A percentile compares a stretch with the other conserved stretches of the same genome.
These are phyloP conservation scores for Trichoderma brevicompactum DNA, from an alignment of 2,329 filamentous ascomycete genomes.

Conservation along the genomic window DNA sequence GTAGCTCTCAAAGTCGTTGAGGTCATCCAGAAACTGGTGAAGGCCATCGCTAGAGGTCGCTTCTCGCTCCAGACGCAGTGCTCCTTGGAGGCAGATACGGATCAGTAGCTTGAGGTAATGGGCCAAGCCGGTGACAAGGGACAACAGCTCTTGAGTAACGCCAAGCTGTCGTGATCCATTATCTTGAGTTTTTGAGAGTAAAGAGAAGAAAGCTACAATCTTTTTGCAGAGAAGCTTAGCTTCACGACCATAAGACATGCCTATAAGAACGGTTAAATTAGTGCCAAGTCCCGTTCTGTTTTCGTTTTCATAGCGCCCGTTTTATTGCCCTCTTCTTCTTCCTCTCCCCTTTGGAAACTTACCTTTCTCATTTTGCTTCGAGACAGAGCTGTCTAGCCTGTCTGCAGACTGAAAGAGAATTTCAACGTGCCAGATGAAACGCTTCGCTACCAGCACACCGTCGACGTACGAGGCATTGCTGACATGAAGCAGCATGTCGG, in stretches of 20 bases:
- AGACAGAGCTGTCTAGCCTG: slow-evolving; percentile 75
- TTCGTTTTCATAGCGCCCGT: neutral
- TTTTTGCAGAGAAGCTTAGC: slow-evolving; percentile 99
- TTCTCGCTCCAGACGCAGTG: slow-evolving; percentile 88
- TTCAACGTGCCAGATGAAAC: slow-evolving; percentile 95
- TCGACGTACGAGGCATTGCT: slow-evolving; percentile 97
- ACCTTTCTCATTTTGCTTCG: slow-evolving; percentile 75
- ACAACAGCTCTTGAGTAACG: slow-evolving; percentile 97
- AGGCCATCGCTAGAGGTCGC: slow-evolving; percentile 74
- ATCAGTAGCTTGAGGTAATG: slow-evolving; percentile 98
- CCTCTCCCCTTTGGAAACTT: slow-evolving; percentile 40
- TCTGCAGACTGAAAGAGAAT: slow-evolving; percentile 89
- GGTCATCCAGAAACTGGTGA: slow-evolving; percentile 79
- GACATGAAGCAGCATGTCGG: slow-evolving; percentile 97
- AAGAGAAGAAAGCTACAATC: slow-evolving; percentile 95
- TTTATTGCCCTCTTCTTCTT: neutral
- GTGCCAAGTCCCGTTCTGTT: neutral
- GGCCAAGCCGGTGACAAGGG: slow-evolving; percentile 90
- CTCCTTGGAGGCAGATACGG: slow-evolving; percentile 92
- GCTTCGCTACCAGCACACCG: slow-evolving; percentile 90
- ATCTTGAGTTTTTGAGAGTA: slow-evolving; percentile 93
- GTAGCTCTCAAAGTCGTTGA: slow-evolving; percentile 79
- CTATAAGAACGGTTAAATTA: slow-evolving; percentile 48
- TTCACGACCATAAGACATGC: slow-evolving; percentile 88
- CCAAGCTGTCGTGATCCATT: slow-evolving; percentile 87